phyloP scores from a whole-genome alignment of 352 stramenopile species.

The Phytophthora constricta region DNA sequence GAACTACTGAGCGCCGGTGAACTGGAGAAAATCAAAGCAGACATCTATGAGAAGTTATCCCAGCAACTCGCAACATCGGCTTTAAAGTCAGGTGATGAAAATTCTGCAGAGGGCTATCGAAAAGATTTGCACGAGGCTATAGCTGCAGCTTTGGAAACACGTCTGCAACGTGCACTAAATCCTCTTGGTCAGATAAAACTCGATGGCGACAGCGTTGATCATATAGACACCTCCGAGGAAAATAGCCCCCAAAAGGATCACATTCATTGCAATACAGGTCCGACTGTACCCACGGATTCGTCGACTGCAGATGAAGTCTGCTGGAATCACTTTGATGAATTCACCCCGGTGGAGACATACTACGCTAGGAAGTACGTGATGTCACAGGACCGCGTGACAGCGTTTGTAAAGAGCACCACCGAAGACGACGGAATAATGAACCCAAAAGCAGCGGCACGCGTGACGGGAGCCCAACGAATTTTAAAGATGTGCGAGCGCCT shows the following conservation, averaged over 20 bases:
- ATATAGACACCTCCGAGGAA: constrained; percentile 1
- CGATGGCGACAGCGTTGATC: neutral
- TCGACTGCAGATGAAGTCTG: constrained; percentile 32
- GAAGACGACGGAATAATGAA: constrained; percentile 11
- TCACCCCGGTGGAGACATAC: constrained; percentile 47
- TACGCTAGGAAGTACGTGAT: constrained; percentile 59
- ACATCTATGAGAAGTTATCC: constrained; percentile 64
- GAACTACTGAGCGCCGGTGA: constrained; percentile 57
- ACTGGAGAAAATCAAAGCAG: constrained; percentile 66
- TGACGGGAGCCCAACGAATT: constrained; percentile 53
- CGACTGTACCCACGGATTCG: neutral
- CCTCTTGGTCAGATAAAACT: constrained; percentile 33
- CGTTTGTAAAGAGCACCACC: constrained; percentile 26
- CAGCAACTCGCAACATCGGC: constrained; percentile 37
- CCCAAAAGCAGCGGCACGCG: constrained; percentile 14
- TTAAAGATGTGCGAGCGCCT: constrained; percentile 67
- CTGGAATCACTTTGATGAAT: constrained; percentile 60
- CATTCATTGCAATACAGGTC: neutral
- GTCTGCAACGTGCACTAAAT: constrained; percentile 49
- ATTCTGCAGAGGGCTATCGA: constrained; percentile 15
- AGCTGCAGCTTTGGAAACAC: constrained; percentile 50
- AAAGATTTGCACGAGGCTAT: constrained; percentile 61
- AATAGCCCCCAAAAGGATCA: constrained; percentile 5
- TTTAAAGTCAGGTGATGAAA: constrained; percentile 4
- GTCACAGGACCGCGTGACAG: constrained; percentile 36